A percentile compares a stretch with the other conserved stretches of the same genome.
phyloP scores from a whole-genome alignment of 495 filamentous ascomycete species.

The Penicillium angulare region DNA sequence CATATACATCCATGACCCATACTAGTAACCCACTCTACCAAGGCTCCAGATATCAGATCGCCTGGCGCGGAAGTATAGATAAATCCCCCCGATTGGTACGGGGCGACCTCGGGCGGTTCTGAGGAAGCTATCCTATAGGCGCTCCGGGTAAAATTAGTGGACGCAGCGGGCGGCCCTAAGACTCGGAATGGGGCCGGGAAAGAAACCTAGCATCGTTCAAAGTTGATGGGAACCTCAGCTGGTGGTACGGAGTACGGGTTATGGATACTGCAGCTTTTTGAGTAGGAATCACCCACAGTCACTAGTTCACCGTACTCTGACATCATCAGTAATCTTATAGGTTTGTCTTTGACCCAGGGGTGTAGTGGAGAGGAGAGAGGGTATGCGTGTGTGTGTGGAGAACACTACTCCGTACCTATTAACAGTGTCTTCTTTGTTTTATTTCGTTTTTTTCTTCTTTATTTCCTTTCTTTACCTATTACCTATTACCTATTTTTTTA shows the following conservation, averaged over 20 bases:
- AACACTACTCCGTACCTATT: no score
- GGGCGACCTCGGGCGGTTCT: slow-evolving; percentile 4
- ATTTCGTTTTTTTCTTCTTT: not conserved
- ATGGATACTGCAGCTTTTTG: not conserved
- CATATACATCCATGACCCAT: not conserved
- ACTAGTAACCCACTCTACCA: not conserved
- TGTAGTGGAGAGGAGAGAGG: not conserved
- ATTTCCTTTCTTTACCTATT: not conserved
- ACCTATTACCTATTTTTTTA: not conserved
- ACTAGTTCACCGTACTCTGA: slow-evolving; percentile 8
- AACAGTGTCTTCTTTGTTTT: not conserved
- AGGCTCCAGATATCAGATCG: slow-evolving; percentile 23
- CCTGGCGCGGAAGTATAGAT: slow-evolving; percentile 21
- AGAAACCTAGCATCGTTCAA: not conserved
- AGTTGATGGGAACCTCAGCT: not conserved
- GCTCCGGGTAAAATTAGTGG: not conserved
- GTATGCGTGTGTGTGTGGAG: no score
- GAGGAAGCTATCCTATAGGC: slow-evolving; percentile 27
- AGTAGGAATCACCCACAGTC: not conserved
- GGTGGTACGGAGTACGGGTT: not conserved
- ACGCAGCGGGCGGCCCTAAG: not conserved
- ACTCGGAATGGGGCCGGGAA: not conserved
- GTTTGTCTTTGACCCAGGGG: not conserved
- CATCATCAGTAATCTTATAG: slow-evolving; percentile 2
- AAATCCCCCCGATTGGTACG: slow-evolving; percentile 25